phyloP scores from a whole-genome alignment of 257 asterid genomes.

The Scutellaria baicalensis region DNA sequence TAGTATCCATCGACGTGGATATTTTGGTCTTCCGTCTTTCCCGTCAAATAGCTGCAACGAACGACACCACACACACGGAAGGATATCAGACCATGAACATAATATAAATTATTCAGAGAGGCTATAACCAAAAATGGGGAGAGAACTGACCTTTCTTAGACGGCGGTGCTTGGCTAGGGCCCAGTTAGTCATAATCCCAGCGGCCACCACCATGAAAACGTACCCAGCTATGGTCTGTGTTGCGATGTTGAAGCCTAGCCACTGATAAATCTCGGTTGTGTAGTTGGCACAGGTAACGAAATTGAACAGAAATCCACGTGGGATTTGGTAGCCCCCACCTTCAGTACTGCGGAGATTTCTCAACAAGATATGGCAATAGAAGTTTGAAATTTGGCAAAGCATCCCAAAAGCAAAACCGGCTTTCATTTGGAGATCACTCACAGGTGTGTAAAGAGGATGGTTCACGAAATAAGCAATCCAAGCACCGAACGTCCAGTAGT shows the following conservation, averaged over 20 bases:
- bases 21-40: conserved; percentile 80
- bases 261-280: conserved; percentile 95
- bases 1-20: conserved; percentile 95
- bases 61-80: conserved; percentile 1
- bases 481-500: conserved; percentile 94
- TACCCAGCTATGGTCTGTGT: conserved; percentile 88
- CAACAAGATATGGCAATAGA: conserved; percentile 88
- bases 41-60: conserved; percentile 86
- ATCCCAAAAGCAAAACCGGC: conserved; percentile 75
- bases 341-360: conserved; percentile 69
- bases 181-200: conserved; percentile 97
- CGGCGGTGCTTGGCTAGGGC: conserved; percentile 95
- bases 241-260: conserved; percentile 95
- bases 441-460: conserved; percentile 92
- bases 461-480: conserved; percentile 81
- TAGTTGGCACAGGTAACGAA: conserved; percentile 94
- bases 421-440: conserved; percentile 79
- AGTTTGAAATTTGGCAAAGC: conserved; percentile 80
- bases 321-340: conserved; percentile 89
- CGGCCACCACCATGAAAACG: conserved; percentile 90
- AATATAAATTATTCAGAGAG: neutral
- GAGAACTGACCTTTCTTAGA: conserved; percentile 58
- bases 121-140: neutral
- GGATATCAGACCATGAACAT: neutral
- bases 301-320: conserved; percentile 83